Evolutionary conservation across 257 asterid species (phyloP), one percentile per base, ranked within the genome.

Genomic region (Nicotiana tabacum): DNA sequence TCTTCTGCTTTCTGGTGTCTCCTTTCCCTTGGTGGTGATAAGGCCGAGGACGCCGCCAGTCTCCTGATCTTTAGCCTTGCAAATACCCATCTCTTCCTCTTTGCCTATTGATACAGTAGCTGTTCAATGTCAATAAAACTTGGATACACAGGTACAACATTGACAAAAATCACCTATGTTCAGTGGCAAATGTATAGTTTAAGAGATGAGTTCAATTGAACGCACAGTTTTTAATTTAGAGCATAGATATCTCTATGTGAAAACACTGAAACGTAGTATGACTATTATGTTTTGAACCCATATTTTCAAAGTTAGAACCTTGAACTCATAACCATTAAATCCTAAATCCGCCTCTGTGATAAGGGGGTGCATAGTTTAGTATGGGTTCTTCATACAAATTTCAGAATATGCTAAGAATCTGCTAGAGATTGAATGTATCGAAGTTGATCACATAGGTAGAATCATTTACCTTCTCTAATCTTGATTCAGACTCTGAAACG

Each of bases 401-500:
- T 53, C 58, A 12, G 4, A 1, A 53, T 2, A 53, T 12, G 17
- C 5, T 10, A 10, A 10, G 56, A 13, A 21, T 72, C 21, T 70
- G 17, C 61, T 72, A 21, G 60, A 72, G 48, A 72, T 72, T 43
- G 12, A 55, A 46, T 82, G 8, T 48, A 76, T 51, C 43, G n/a
- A 46, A 11, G 21, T 84, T 61, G 70, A 88, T 84, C 69, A 80
- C 58, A 33, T 33, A 12, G 21, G 18, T 46, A 8, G 60, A 76
- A 9, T 81, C 24, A 13, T 53, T 84, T 84, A 94, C 98, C 98
- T 89, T 93, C 4, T 90, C 97, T 76, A 85, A 21, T 88, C 91
- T 90, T 67, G 94, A 89, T 78, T 86, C 88, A 24, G 91, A 84
- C 57, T 89, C 98, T 66, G 95, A 77, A 72, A 92, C n/a, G 85